Conservation (phyloP, 192 early-diverging fungal species). For the Chytriomyces sp. region DNA sequence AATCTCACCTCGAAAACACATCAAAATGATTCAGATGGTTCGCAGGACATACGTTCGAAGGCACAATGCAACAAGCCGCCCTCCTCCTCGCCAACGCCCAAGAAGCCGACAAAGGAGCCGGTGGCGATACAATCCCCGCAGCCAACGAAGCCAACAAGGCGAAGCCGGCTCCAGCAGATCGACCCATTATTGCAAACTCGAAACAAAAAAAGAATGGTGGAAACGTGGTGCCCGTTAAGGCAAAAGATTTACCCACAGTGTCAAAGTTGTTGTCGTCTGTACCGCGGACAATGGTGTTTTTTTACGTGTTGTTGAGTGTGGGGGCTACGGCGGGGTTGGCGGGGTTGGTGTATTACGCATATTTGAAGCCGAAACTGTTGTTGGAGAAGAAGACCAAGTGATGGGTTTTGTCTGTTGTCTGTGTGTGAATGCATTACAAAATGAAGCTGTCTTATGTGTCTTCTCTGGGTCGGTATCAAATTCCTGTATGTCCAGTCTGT, state of each 20-base stretch:
- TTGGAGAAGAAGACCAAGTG: conserved; percentile 26
- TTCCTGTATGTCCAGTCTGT: no score
- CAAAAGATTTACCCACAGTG: conserved; percentile 36
- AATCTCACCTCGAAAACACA: no score
- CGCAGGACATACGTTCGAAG: conserved; percentile 37
- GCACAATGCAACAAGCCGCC: conserved; percentile 11
- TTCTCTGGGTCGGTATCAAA: no score
- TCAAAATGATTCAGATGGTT: no score
- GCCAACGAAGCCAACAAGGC: conserved; percentile 26
- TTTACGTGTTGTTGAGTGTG: conserved; percentile 26
- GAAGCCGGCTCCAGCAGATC: neutral
- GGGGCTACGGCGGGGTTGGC: conserved; percentile 22
- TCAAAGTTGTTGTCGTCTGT: conserved; percentile 32
- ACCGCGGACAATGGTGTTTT: conserved; percentile 27
- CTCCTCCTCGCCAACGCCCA: neutral
- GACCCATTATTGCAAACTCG: conserved; percentile 11
- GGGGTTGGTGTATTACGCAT: conserved; percentile 25
- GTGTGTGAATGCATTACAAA: no score
- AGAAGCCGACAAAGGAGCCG: neutral
- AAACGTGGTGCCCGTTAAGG: conserved; percentile 29
- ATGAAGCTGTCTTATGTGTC: no score
- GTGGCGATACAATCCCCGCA: conserved; percentile 7
- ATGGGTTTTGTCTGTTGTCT: no score
- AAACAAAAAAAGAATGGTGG: neutral
- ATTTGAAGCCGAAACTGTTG: conserved; percentile 32